Base-by-base conservation (phyloP, 805 yeast species). In the Wickerhamomyces alni region DNA sequence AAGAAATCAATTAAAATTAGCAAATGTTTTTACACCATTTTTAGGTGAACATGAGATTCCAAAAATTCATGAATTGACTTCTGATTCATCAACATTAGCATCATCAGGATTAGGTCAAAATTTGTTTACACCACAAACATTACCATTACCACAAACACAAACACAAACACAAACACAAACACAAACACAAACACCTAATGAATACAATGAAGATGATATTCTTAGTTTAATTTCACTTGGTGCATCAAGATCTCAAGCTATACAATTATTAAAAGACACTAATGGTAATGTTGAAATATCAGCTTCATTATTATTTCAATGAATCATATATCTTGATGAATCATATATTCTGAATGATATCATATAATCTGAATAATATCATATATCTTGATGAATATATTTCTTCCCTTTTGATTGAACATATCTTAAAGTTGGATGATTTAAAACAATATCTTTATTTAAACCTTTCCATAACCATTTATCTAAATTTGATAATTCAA, bases 221-320 rank as follows among this genome's bases (percentile, higher is more conserved):
- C 51, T 61, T 21, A 75, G 72, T 38, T 65, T 89, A 38, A 70
- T 75, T 35, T 70, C 70, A 13, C 64, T 91, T 44, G 98, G 98
- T 0, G 87, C 88, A 51, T 60, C 81, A 4, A 69, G 78, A 47
- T 57, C 61, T 2, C 80, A 84, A 47, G 93, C 82, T 0, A 59
- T 79, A 3, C 52, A 60, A 3, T 96, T 96, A 0, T 63, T 91
- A 37, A 63, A 67, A 21, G 72, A 67, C 43, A 74, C 94, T 2
- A 68, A 72, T 21, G 96, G 96, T 8, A 84, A 89, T 54, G 75
- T 83, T 0, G 97, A 91, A 38, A 47, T 80, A 45, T 98, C 98
- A 0, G 97, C 96, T 1, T 77, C 94, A 1, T 52, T 84, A 35
- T 64, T 88, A 35, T 87, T 87, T 44, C 61, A 60, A 30, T 61